phyloP scores from a whole-genome alignment of 345 rosid genomes.

The Citrus medica region DNA sequence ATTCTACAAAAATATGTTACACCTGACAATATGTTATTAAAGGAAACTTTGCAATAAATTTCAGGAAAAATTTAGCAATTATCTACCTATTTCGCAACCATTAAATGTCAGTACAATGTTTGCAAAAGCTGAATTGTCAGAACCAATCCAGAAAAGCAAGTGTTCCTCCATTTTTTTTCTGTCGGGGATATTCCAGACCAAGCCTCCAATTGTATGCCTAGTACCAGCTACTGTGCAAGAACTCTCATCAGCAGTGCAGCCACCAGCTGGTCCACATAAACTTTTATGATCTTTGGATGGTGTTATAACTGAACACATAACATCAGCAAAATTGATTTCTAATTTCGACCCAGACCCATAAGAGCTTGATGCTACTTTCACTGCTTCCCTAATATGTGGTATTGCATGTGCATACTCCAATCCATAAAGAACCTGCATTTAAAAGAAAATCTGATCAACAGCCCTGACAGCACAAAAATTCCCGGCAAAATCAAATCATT shows the following conservation, averaged over 20 bases:
- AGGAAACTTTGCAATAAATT: background rate
- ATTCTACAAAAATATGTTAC: no score
- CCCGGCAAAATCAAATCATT: background rate
- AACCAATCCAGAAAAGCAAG: conserved; percentile 77
- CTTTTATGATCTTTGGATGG: conserved; percentile 39
- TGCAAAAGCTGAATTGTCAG: conserved; percentile 72
- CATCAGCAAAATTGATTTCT: conserved; percentile 52
- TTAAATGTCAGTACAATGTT: conserved; percentile 79
- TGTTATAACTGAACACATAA: conserved; percentile 42
- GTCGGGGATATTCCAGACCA: conserved; percentile 64
- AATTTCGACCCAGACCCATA: conserved; percentile 16
- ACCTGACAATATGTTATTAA: no score
- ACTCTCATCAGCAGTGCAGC: conserved; percentile 22
- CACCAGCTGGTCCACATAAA: conserved; percentile 23
- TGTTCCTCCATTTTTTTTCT: conserved; percentile 65
- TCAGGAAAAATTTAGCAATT: conserved; percentile 8
- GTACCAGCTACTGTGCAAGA: conserved; percentile 18
- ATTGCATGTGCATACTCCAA: conserved; percentile 75
- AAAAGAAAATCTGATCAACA: conserved; percentile 5
- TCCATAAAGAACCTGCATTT: conserved; percentile 77
- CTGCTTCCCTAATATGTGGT: conserved; percentile 43
- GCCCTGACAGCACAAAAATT: background rate
- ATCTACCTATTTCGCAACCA: conserved; percentile 77
- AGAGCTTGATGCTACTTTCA: conserved; percentile 29
- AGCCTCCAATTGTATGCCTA: conserved; percentile 61